phyloP scores from a whole-genome alignment of 2,329 filamentous ascomycete species.

The Colletotrichum orchidophilum region DNA sequence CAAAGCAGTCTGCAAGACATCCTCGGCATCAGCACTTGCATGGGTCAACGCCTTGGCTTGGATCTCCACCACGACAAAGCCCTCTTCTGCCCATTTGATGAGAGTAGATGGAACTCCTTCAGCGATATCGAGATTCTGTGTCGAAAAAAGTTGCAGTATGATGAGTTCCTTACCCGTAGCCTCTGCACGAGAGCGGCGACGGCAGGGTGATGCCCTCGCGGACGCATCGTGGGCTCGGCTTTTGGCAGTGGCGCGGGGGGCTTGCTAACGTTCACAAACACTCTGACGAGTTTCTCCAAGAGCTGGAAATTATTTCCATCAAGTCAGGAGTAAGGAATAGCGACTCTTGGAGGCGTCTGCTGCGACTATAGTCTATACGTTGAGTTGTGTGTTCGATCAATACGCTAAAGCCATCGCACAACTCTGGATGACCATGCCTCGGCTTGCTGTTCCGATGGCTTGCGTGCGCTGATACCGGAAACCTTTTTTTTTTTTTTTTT shows the following conservation, averaged over 20 bases:
- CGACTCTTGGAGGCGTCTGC: background rate
- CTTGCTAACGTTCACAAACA: background rate
- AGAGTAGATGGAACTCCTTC: slow-evolving; percentile 60
- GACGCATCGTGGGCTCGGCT: background rate
- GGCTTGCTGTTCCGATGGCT: background rate
- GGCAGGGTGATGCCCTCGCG: background rate
- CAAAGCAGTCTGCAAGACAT: background rate
- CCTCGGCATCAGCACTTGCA: background rate
- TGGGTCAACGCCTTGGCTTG: background rate
- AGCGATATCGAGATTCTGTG: background rate
- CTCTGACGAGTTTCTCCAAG: background rate
- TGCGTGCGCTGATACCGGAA: background rate
- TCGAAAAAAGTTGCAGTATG: background rate
- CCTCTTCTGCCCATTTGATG: slow-evolving; percentile 77
- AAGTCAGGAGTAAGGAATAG: no score
- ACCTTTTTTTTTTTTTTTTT: background rate
- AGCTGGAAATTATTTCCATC: no score
- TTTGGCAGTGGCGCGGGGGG: background rate
- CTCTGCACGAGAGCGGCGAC: background rate
- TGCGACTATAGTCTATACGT: background rate
- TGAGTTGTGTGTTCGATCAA: background rate
- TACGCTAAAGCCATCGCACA: background rate
- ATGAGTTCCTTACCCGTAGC: background rate
- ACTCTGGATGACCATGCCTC: background rate
- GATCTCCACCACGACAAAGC: slow-evolving; percentile 69